Conservation (phyloP, 345 rosid genomes). For the Luvunga scandens region DNA sequence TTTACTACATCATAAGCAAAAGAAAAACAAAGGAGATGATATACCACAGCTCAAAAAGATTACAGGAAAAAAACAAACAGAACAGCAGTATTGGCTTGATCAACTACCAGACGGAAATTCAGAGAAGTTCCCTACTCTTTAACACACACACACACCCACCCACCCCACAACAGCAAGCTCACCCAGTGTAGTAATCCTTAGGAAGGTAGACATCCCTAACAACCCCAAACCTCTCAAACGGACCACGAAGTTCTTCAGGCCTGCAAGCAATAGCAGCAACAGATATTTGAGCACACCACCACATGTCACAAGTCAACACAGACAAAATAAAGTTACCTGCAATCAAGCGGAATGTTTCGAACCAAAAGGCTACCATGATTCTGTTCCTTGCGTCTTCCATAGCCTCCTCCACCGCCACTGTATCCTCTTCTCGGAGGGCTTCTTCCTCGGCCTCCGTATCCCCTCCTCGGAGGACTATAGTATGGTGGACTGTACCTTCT, state of each 20-base stretch:
- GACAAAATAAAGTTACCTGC: slow-evolving; percentile 49
- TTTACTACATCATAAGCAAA: neutral
- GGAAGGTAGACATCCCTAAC: slow-evolving; percentile 96
- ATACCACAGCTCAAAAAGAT: neutral
- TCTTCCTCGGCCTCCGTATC: slow-evolving; percentile 71
- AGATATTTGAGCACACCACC: neutral
- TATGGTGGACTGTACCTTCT: slow-evolving; percentile 84
- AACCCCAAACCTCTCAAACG: slow-evolving; percentile 84
- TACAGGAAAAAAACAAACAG: neutral
- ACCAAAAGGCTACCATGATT: slow-evolving; percentile 81
- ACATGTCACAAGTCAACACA: neutral
- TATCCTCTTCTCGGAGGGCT: slow-evolving; percentile 75
- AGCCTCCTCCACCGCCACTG: slow-evolving; percentile 63
- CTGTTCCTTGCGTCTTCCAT: slow-evolving; percentile 75
- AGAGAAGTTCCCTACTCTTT: neutral
- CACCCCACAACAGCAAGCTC: slow-evolving; percentile 17
- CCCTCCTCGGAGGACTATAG: slow-evolving; percentile 92
- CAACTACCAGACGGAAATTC: neutral
- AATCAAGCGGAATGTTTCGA: slow-evolving; percentile 90
- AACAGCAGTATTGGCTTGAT: neutral
- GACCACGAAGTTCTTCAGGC: slow-evolving; percentile 80
- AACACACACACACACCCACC: neutral
- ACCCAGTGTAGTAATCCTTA: slow-evolving; percentile 92
- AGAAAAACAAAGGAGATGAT: neutral
- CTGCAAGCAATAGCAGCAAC: slow-evolving; percentile 35